phyloP scores from a whole-genome alignment of 768 basidiomycete genomes.

The Gloeopeniophorella convolvens region DNA sequence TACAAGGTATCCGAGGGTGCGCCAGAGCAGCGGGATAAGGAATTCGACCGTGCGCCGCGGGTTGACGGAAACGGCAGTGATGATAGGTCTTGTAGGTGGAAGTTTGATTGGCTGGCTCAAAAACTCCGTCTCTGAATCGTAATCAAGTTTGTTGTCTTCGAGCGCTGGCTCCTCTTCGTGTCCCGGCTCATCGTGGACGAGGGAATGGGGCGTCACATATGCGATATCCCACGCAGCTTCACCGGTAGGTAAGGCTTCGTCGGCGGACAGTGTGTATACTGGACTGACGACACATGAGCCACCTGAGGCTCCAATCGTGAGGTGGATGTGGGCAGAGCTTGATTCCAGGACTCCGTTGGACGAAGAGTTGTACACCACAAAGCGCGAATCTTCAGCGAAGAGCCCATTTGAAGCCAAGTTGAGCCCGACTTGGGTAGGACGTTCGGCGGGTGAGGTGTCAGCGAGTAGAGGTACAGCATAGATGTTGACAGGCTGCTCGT shows the following conservation, averaged over 20 bases:
- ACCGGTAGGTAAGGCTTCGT: conserved; percentile 12
- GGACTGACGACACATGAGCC: conserved; percentile 29
- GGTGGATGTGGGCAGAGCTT: conserved; percentile 19
- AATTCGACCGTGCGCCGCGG: conserved; percentile 10
- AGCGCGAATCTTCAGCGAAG: conserved; percentile 1
- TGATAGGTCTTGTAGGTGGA: background rate
- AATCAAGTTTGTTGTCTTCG: conserved; percentile 9
- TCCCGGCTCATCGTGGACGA: conserved; percentile 15
- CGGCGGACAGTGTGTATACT: conserved; percentile 21
- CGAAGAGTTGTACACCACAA: conserved; percentile 2
- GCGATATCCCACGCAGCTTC: conserved; percentile 28
- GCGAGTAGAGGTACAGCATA: conserved; percentile 12
- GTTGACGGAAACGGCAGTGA: background rate
- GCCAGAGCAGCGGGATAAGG: conserved; percentile 17
- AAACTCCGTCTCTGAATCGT: conserved; percentile 12
- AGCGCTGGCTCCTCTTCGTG: conserved; percentile 1
- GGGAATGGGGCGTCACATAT: conserved; percentile 29
- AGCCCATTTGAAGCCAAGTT: conserved; percentile 10
- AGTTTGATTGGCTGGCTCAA: conserved; percentile 13
- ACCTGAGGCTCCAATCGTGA: conserved; percentile 25
- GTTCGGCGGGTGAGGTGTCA: conserved; percentile 3
- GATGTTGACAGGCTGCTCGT: conserved; percentile 9
- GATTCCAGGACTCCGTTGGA: conserved; percentile 2
- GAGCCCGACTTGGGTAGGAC: conserved; percentile 1
- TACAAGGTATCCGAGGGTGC: conserved; percentile 9